Evolutionary conservation across 1,139 yeast species (phyloP).

Genomic region (Kodamaea alishanica): DNA sequence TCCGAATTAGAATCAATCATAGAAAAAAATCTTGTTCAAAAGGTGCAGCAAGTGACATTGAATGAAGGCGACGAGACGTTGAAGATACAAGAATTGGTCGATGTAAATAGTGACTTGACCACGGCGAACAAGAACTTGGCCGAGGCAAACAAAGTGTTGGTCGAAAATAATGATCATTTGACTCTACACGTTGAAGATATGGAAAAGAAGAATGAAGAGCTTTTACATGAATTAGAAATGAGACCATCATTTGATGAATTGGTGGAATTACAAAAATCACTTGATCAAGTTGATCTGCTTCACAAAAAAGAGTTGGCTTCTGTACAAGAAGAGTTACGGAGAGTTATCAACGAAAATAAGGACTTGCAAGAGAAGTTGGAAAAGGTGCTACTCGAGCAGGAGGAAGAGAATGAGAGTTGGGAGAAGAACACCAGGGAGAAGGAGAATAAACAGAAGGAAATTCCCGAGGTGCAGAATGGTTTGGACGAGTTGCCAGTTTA

Average conservation of each 20-base stretch:
- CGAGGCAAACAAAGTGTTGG: conserved; percentile 9
- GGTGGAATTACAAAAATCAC: conserved; percentile 21
- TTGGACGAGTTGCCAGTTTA: conserved; percentile 40
- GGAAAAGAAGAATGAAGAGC: conserved; percentile 19
- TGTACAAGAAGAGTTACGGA: conserved; percentile 27
- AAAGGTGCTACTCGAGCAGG: conserved; percentile 12
- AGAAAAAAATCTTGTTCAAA: conserved; percentile 13
- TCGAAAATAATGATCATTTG: conserved; percentile 1
- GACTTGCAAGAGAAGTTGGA: conserved; percentile 19
- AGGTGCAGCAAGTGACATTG: conserved; percentile 10
- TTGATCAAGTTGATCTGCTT: conserved; percentile 23
- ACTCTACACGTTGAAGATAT: background rate
- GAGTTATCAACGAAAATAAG: conserved; percentile 19
- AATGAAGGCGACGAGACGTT: conserved; percentile 6
- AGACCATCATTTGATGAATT: conserved; percentile 25
- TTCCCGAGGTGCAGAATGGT: conserved; percentile 10
- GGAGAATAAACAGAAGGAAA: conserved; percentile 14
- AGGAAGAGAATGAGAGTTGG: conserved; percentile 6
- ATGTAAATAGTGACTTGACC: conserved; percentile 1
- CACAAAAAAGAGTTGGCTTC: conserved; percentile 31
- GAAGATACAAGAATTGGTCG: conserved; percentile 5
- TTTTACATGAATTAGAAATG: conserved; percentile 24
- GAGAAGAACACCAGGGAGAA: conserved; percentile 5
- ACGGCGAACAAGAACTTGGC: conserved; percentile 6
- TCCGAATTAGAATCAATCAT: conserved; percentile 13